A percentile compares a stretch with the other conserved stretches of the same genome.
Evolutionary conservation across 345 rosid genomes (phyloP).

Genomic region (Lepidium didymum): DNA sequence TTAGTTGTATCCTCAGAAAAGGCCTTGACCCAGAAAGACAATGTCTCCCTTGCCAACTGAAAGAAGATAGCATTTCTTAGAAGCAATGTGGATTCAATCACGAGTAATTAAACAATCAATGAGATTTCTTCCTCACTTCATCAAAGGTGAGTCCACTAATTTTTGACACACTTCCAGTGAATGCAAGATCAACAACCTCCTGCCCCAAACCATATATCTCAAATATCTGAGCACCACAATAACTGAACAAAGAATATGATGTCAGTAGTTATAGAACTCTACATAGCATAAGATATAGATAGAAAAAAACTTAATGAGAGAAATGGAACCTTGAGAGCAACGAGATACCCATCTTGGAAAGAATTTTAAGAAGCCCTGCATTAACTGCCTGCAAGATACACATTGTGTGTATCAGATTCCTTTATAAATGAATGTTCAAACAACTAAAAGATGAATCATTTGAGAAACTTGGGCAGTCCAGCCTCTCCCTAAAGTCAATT

Average conservation of each 20-base stretch:
- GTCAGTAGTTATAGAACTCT: constrained; percentile 17
- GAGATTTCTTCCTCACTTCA: constrained; percentile 52
- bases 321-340: constrained; percentile 77
- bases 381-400: constrained; percentile 64
- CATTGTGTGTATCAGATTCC: constrained; percentile 6
- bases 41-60: constrained; percentile 89
- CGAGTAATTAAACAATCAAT: neutral
- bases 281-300: neutral
- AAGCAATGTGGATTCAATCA: neutral
- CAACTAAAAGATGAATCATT: neutral
- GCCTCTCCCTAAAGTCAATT: neutral
- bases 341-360: constrained; percentile 98
- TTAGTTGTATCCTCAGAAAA: constrained; percentile 96
- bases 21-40: constrained; percentile 99
- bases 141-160: constrained; percentile 89
- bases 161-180: constrained; percentile 77
- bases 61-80: constrained; percentile 8
- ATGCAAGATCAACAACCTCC: constrained; percentile 80
- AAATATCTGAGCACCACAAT: constrained; percentile 98
- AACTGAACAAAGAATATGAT: constrained; percentile 45
- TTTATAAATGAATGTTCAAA: neutral
- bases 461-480: neutral
- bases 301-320: neutral
- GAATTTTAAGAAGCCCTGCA: constrained; percentile 90
- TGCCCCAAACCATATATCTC: constrained; percentile 92